Evolutionary conservation across 192 early-diverging fungal species (phyloP), one percentile per base, ranked within the genome.

Genomic region (Paraglomus brasilianum): DNA sequence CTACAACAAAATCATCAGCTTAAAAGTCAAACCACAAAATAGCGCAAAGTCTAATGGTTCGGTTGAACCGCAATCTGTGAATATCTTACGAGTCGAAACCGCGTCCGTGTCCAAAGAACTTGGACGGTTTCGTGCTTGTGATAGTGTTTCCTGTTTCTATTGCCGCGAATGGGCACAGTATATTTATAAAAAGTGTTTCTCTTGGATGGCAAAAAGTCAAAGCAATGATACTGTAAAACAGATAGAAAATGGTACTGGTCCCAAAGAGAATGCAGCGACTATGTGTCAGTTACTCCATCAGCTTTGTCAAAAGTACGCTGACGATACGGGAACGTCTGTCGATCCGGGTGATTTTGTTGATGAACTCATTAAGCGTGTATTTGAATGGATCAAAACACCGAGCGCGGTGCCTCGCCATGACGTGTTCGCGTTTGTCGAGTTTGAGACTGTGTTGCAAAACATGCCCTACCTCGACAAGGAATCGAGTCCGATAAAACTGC

Each of bases 81-180:
- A 85, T 4, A 78, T 79, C 44, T 74, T 91, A n/a, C 83, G 83
- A 64, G 82, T 92, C 13, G 88, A 90, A 21, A 85, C 82, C 1
- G 78, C 73, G 52, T 66, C 78, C 5, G 74, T 90, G 45, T 79
- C 86, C 39, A 92, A 92, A 67, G 89, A 92, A 69, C 66, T 92
- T 50, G 71, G 77, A 8, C 78, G 87, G 58, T 92, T 87, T 69
- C 82, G 90, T 8, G 81, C 89, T 15, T 92, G 90, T 53, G 88
- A 90, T 71, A 80, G 81, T 70, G 81, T 81, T 56, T 86, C 82
- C 22, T 86, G 87, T 68, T 87, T 89, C 45, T 92, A 89, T 65
- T 92, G 90, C 66, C 87, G 90, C 40, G 90, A 92, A 74, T 92
- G 90, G 90, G 87, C 88, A 36, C 85, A 85, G 59, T 87, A 79